Percentiles rank a stretch among this genome's conserved stretches.
Evolutionary conservation across 331 rosid species (phyloP).

Genomic region (Malus hybrid): DNA sequence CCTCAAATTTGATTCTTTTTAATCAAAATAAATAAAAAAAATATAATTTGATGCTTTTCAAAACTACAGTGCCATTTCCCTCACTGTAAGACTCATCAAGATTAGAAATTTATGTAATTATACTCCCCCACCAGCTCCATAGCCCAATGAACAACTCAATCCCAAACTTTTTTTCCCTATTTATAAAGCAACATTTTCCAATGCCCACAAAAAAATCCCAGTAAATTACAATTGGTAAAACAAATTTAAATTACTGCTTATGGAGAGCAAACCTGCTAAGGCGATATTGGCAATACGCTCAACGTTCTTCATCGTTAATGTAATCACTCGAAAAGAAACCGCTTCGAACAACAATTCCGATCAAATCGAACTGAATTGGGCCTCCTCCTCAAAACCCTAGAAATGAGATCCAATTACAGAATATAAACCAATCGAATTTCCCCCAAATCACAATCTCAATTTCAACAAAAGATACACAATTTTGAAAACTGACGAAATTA

Average conservation of each 20-base stretch:
- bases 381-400: slow-evolving; percentile 39
- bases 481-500: not conserved
- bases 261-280: slow-evolving; percentile 53
- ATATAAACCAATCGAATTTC: not conserved
- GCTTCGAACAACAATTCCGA: slow-evolving; percentile 20
- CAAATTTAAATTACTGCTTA: not conserved
- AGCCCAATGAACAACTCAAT: not conserved
- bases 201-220: not conserved
- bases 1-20: not conserved
- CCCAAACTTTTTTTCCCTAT: not conserved
- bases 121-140: not conserved
- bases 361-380: slow-evolving; percentile 17
- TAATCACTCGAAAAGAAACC: not conserved
- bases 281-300: slow-evolving; percentile 91
- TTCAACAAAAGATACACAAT: not conserved
- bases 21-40: not conserved
- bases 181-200: not conserved
- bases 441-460: not conserved
- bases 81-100: not conserved
- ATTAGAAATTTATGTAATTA: not conserved
- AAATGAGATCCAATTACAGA: slow-evolving; percentile 2
- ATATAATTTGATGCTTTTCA: not conserved
- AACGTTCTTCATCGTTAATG: slow-evolving; percentile 58
- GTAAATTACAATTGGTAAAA: not conserved
- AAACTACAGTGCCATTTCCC: not conserved